Percentiles rank a stretch among this genome's conserved stretches.
Conservation (phyloP, 805 yeast species). For the Lipomyces chichibuensis region DNA sequence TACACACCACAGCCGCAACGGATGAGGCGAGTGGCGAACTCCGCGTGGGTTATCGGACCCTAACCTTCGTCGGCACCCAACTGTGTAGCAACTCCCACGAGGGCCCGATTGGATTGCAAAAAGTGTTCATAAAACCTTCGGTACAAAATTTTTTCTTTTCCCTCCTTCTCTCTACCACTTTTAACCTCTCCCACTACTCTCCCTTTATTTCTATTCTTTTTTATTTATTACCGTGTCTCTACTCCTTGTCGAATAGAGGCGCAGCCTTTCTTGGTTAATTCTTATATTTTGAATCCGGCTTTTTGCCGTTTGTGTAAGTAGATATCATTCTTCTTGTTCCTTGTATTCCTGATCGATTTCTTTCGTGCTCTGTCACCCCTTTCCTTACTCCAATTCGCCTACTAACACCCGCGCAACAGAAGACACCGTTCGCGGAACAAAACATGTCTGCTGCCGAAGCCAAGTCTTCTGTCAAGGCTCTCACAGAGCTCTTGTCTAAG, state of each 20-base stretch:
- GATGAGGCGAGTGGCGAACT: neutral
- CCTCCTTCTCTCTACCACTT: conserved; percentile 5
- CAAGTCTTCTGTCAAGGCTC: conserved; percentile 59
- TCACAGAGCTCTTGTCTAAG: conserved; percentile 90
- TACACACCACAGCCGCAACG: neutral
- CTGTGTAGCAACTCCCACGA: neutral
- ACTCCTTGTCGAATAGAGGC: conserved; percentile 12
- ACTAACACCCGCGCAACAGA: neutral
- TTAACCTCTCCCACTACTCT: neutral
- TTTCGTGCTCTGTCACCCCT: neutral
- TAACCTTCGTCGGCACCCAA: conserved; percentile 3
- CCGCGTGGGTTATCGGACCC: conserved; percentile 1
- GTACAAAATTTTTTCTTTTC: conserved; percentile 15
- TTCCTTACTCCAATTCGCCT: neutral
- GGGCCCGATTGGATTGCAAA: neutral
- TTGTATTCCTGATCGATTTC: neutral
- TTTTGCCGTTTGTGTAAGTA: conserved; percentile 3
- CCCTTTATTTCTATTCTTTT: conserved; percentile 6
- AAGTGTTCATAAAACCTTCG: neutral
- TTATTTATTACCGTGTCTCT: conserved; percentile 10
- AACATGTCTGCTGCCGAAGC: conserved; percentile 33
- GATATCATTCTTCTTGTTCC: neutral
- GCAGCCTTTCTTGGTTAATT: conserved; percentile 4
- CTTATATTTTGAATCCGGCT: neutral
- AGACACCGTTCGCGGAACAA: neutral